Conservation (phyloP, 257 asterid genomes). For the Salvia rosmarinus region DNA sequence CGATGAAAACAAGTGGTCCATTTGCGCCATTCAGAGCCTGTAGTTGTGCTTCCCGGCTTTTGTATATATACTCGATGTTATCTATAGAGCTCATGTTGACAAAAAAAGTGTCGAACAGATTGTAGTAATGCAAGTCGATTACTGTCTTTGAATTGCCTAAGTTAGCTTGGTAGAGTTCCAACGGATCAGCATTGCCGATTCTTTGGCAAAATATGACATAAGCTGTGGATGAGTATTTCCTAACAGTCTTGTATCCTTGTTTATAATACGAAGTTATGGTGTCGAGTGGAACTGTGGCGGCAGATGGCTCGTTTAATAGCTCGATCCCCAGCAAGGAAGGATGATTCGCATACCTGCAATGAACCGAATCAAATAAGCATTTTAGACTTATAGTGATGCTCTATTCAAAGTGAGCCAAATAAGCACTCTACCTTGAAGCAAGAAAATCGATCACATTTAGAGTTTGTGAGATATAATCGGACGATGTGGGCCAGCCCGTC, state of each 20-base stretch:
- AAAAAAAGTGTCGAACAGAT: conserved; percentile 63
- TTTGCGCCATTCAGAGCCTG: conserved; percentile 67
- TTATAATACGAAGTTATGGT: conserved; percentile 62
- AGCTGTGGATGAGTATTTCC: conserved; percentile 68
- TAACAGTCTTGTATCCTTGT: conserved; percentile 64
- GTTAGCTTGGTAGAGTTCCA: conserved; percentile 74
- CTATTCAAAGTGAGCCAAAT: neutral
- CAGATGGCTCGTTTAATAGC: conserved; percentile 82
- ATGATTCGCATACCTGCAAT: conserved; percentile 62
- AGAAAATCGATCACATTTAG: conserved; percentile 67
- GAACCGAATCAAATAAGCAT: neutral
- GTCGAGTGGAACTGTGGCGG: conserved; percentile 63
- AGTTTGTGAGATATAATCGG: conserved; percentile 52
- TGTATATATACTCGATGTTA: conserved; percentile 58
- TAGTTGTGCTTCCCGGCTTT: conserved; percentile 60
- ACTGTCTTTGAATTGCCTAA: conserved; percentile 61
- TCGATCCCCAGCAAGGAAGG: conserved; percentile 81
- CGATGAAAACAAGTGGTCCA: conserved; percentile 76
- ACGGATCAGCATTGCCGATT: conserved; percentile 69
- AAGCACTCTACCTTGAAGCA: conserved; percentile 59
- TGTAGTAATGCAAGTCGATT: conserved; percentile 78
- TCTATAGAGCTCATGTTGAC: conserved; percentile 55
- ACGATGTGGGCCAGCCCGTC: conserved; percentile 70
- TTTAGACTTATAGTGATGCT: neutral
- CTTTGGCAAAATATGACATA: conserved; percentile 82